A percentile compares a stretch with the other conserved stretches of the same genome.
phyloP scores from a whole-genome alignment of 768 basidiomycete species.

The Hypholoma fasciculare region DNA sequence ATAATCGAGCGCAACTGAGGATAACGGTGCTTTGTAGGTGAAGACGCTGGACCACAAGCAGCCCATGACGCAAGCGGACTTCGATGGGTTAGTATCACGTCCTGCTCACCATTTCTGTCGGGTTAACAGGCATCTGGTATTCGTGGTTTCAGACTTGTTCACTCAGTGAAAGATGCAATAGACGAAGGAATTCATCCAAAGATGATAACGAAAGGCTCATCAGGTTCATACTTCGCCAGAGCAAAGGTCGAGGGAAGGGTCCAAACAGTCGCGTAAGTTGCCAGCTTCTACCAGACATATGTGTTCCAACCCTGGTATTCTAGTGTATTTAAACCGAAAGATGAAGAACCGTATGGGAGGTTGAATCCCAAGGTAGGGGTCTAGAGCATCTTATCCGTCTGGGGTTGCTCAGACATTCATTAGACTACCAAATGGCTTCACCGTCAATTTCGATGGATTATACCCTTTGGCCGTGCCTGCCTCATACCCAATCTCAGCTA shows the following conservation, averaged over 20 bases:
- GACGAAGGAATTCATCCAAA: slow-evolving; percentile 82
- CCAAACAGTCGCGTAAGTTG: slow-evolving; percentile 76
- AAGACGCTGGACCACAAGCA: slow-evolving; percentile 83
- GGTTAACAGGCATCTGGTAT: background rate
- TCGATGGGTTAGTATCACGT: slow-evolving; percentile 56
- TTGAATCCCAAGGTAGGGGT: slow-evolving; percentile 76
- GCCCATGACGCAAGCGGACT: slow-evolving; percentile 74
- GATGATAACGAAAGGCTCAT: slow-evolving; percentile 88
- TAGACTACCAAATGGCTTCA: slow-evolving; percentile 91
- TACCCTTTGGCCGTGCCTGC: slow-evolving; percentile 87
- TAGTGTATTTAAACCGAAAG: slow-evolving; percentile 91
- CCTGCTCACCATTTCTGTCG: background rate
- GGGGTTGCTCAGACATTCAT: background rate
- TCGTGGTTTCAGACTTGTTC: slow-evolving; percentile 47
- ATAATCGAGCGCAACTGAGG: background rate
- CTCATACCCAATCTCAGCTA: slow-evolving; percentile 91
- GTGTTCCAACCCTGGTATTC: background rate
- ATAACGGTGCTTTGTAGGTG: slow-evolving; percentile 35
- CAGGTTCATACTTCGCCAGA: slow-evolving; percentile 91
- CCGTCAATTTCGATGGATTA: slow-evolving; percentile 85
- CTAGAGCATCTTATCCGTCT: background rate
- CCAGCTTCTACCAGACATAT: background rate
- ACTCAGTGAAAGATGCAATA: slow-evolving; percentile 70
- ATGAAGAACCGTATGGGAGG: slow-evolving; percentile 86
- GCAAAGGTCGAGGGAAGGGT: slow-evolving; percentile 74